These are phyloP conservation scores for Adenanthera pavonina DNA, from an alignment of 306 rosid species.

Conservation along the genomic window DNA sequence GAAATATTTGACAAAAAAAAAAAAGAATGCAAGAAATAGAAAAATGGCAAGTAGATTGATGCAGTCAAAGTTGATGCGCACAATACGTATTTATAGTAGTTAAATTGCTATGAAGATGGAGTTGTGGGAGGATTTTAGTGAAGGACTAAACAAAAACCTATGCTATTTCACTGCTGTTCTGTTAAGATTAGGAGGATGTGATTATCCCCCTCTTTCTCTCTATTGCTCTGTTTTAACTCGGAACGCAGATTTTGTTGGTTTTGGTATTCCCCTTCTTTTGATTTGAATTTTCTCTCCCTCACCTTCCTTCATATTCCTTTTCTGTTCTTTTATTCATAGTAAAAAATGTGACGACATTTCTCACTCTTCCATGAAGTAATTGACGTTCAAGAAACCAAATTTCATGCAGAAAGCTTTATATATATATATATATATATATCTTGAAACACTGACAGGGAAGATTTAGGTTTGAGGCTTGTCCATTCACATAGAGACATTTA, in stretches of 20 bases:
- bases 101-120: constrained; percentile 27
- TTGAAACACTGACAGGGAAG: background rate
- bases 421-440: background rate
- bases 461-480: background rate
- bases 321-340: background rate
- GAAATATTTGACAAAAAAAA: too few relatives aligned
- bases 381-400: background rate
- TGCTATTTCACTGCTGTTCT: constrained; percentile 16
- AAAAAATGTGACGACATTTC: background rate
- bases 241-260: background rate
- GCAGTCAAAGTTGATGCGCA: constrained; percentile 35
- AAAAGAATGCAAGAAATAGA: too few relatives aligned
- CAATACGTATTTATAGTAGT: constrained; percentile 33
- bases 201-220: background rate
- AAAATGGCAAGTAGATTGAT: constrained; percentile 7
- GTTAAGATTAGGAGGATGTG: background rate
- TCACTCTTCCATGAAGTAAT: background rate
- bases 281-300: background rate
- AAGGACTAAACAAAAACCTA: constrained; percentile 10
- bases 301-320: background rate
- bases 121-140: constrained; percentile 1
- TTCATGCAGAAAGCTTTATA: background rate
- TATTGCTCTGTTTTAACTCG: background rate
- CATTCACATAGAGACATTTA: background rate
- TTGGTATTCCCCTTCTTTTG: background rate